Conservation (phyloP, 805 yeast species). For the Torulaspora indica region DNA sequence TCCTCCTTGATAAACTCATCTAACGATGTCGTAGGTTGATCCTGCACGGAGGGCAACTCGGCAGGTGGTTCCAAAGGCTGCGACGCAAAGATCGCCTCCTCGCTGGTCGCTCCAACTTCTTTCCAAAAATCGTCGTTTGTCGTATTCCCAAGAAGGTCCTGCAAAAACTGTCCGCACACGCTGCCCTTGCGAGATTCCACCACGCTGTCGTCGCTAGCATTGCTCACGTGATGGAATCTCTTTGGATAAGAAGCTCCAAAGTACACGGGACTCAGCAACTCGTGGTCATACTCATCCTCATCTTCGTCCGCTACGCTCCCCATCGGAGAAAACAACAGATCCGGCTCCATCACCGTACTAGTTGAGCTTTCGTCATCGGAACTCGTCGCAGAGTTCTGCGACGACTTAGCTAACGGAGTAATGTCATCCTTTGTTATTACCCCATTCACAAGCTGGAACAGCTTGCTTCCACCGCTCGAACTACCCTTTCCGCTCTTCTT, state of each 20-base stretch:
- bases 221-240: conserved; percentile 19
- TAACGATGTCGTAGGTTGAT: conserved; percentile 13
- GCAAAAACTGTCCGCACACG: conserved; percentile 5
- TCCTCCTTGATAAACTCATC: conserved; percentile 24
- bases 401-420: conserved; percentile 19
- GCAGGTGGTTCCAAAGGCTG: background rate
- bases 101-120: conserved; percentile 29
- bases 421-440: conserved; percentile 30
- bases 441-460: conserved; percentile 24
- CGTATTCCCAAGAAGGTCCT: conserved; percentile 10
- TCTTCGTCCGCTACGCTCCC: conserved; percentile 16
- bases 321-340: conserved; percentile 29
- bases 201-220: background rate
- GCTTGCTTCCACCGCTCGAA: conserved; percentile 8
- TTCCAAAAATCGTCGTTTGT: conserved; percentile 34
- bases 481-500: conserved; percentile 1
- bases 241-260: conserved; percentile 22
- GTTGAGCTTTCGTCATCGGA: conserved; percentile 8
- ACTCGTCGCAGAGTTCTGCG: conserved; percentile 2
- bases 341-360: conserved; percentile 20
- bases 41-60: conserved; percentile 3
- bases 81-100: conserved; percentile 21
- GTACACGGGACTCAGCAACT: conserved; percentile 16
- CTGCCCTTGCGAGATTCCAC: conserved; percentile 12
- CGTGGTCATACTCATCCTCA: conserved; percentile 24